These are phyloP conservation scores for Fusarium pseudocircinatum DNA, from an alignment of 2,329 filamentous ascomycete genomes.

Conservation along the genomic window DNA sequence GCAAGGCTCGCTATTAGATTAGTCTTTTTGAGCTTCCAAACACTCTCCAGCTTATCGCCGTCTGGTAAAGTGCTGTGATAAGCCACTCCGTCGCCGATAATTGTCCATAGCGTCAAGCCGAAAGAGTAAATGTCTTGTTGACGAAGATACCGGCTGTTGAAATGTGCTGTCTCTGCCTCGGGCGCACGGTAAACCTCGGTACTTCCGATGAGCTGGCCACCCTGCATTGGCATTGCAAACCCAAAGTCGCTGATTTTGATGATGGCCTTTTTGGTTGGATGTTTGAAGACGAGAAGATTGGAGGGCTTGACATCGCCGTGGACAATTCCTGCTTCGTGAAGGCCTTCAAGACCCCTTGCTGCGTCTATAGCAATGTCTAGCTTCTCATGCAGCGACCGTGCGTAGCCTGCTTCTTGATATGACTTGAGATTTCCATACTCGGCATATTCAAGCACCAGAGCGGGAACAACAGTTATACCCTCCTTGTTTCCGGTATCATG, in stretches of 20 bases:
- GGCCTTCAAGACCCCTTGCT: not conserved
- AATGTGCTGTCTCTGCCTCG: not conserved
- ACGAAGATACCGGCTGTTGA: not conserved
- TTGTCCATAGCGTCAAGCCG: not conserved
- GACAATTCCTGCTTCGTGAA: not conserved
- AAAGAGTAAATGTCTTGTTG: slow-evolving; percentile 1
- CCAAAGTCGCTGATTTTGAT: slow-evolving; percentile 1
- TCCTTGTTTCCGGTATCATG: not conserved
- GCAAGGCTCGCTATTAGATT: not conserved
- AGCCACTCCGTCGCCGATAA: not conserved
- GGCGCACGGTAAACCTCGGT: not conserved
- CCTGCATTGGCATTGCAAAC: not conserved
- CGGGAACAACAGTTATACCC: not conserved
- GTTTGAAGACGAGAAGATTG: not conserved
- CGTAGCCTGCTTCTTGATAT: slow-evolving; percentile 4
- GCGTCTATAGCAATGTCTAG: not conserved
- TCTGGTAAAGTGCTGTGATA: not conserved
- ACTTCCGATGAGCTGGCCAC: not conserved
- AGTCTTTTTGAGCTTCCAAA: not conserved
- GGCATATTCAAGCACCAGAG: not conserved
- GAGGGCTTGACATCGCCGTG: slow-evolving; percentile 1
- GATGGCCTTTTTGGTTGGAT: not conserved
- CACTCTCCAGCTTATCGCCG: not conserved
- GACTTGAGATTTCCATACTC: not conserved
- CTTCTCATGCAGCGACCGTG: not conserved